Percentiles rank a stretch among this genome's conserved stretches.
phyloP scores from a whole-genome alignment of 768 basidiomycete genomes.

The Mycena rebaudengoi region DNA sequence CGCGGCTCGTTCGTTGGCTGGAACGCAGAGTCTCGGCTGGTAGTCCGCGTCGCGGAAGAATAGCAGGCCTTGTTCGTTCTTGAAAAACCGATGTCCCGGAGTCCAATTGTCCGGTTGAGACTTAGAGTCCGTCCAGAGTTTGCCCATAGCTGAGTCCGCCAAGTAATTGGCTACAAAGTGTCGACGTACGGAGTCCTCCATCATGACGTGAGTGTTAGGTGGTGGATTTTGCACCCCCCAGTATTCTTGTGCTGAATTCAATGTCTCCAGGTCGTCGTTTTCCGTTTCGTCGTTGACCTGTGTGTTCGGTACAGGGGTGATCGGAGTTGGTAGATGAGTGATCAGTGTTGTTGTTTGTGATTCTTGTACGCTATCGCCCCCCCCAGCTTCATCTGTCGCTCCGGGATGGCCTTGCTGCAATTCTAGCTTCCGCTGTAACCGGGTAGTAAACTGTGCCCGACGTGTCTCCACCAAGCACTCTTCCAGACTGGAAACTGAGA shows the following conservation, averaged over 20 bases:
- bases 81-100: conserved; percentile 16
- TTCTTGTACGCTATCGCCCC: no score
- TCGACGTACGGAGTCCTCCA: background rate
- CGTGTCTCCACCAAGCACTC: background rate
- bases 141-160: background rate
- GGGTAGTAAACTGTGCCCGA: background rate
- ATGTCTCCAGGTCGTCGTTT: background rate
- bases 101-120: background rate
- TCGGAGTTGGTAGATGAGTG: no score
- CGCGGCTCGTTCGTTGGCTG: background rate
- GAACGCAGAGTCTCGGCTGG: conserved; percentile 23
- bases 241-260: background rate
- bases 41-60: conserved; percentile 25
- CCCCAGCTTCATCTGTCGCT: no score
- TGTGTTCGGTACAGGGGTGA: no score
- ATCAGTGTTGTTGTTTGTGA: no score
- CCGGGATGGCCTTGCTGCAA: background rate
- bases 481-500: background rate
- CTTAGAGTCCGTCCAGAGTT: background rate
- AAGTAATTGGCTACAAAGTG: background rate
- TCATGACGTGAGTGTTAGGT: background rate
- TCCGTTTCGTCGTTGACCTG: no score
- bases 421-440: background rate
- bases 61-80: conserved; percentile 18
- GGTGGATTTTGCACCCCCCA: background rate